Evolutionary conservation across 192 early-diverging fungal genomes (phyloP), one percentile per base, ranked within the genome.

Genomic region (Phycomyces blakesleeanus): DNA sequence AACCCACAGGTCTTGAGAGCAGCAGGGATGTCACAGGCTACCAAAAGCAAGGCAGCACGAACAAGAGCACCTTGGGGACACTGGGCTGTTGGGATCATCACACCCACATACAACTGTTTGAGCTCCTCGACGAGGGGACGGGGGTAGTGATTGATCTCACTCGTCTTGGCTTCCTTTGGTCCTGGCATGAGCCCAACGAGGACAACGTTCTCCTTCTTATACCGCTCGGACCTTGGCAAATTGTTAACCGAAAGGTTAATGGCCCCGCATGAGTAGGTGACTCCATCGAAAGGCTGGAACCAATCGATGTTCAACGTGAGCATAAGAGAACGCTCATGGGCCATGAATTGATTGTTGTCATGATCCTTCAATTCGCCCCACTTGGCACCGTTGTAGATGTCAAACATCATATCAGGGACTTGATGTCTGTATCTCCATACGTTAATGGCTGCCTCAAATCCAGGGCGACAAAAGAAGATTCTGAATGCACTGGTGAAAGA

Each of bases 271-370:
- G 44, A 49, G 18, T 49, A 49, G 1, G 12, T 14, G 10, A 14
- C 18, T 3, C 18, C 39, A 26, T 7, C 21, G 59, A 44, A 49
- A 0, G 59, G 16, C 6, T 61, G 18, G 26, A 61, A 61, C 40
- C 47, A 61, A 25, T 61, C 59, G 7, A 49, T n/a, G 26, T 61
- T 60, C 1, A 50, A 16, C 0, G 59, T 47, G 47, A 60, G 59
- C 47, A 22, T 6, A 25, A 50, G 11, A 25, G 52, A 53, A 6
- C 27, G 22, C 10, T 53, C 22, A 25, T 53, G 24, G 15, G 3
- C 20, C 14, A n/a, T 7, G 21, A 53, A 53, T 25, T 15, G 18
- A 0, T 10, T 14, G 0, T 27, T 22, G 11, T 53, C 24, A 2
- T 25, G 6, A 25, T 53, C 52, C 24, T 25, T 25, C 8, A 53